Conservation (phyloP, 1,284 basidiomycete species). For the Lentinula novae-zelandiae region DNA sequence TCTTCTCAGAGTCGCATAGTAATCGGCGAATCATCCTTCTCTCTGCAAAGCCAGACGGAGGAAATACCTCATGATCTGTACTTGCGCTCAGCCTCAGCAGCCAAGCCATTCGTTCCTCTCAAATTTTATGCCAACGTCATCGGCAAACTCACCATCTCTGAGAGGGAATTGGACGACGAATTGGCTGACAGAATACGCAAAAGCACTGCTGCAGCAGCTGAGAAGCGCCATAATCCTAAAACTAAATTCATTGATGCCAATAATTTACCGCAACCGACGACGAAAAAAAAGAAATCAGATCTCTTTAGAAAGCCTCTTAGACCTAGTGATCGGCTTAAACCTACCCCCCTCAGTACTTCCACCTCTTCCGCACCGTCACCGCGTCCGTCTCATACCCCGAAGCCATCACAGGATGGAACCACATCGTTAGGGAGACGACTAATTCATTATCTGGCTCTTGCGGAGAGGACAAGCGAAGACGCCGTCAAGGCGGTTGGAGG, state of each 20-base stretch:
- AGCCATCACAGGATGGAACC: constrained; percentile 22
- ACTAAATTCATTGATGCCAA: constrained; percentile 49
- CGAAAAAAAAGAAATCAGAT: constrained; percentile 25
- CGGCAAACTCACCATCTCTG: constrained; percentile 58
- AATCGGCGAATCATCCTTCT: constrained; percentile 60
- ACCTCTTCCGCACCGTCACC: constrained; percentile 4
- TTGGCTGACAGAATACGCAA: constrained; percentile 53
- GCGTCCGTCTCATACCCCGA: constrained; percentile 19
- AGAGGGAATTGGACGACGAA: constrained; percentile 51
- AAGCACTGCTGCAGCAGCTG: constrained; percentile 51
- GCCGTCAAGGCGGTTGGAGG: constrained; percentile 39
- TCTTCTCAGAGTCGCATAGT: constrained; percentile 49
- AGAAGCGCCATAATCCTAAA: constrained; percentile 49
- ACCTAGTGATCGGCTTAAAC: constrained; percentile 23
- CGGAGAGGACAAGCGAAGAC: constrained; percentile 42
- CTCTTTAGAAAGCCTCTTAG: constrained; percentile 34
- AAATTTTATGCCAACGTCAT: constrained; percentile 69
- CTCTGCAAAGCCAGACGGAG: constrained; percentile 52
- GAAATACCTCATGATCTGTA: constrained; percentile 64
- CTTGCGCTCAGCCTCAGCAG: constrained; percentile 52
- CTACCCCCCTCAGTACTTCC: constrained; percentile 19
- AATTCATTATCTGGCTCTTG: constrained; percentile 51
- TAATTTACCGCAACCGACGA: constrained; percentile 26
- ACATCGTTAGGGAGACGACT: constrained; percentile 39
- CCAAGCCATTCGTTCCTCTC: constrained; percentile 57